A percentile compares a stretch with the other conserved stretches of the same genome.
Evolutionary conservation across 768 basidiomycete species (phyloP).

Genomic region (Hortiboletus flavorubellus): DNA sequence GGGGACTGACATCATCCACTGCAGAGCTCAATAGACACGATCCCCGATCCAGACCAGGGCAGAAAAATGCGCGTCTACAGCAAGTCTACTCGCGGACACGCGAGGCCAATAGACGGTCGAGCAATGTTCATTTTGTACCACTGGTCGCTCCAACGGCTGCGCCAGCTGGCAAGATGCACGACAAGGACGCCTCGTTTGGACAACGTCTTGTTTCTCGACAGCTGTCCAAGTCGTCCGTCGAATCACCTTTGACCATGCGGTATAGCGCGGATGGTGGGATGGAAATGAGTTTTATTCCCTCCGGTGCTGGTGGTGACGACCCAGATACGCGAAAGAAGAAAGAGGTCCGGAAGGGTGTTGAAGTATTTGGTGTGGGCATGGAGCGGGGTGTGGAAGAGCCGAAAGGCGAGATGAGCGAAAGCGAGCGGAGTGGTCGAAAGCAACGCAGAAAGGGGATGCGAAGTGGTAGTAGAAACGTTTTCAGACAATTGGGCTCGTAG

Average conservation of each 20-base stretch:
- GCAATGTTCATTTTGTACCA: conserved; percentile 64
- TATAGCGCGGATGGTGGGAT: conserved; percentile 57
- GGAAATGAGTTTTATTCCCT: conserved; percentile 84
- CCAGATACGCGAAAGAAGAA: conserved; percentile 28
- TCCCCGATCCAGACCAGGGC: conserved; percentile 47
- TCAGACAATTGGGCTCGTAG: conserved; percentile 38
- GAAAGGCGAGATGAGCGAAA: conserved; percentile 49
- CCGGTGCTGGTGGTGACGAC: conserved; percentile 24
- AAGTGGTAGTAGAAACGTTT: conserved; percentile 89
- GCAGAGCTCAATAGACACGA: conserved; percentile 57
- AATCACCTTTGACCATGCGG: conserved; percentile 16
- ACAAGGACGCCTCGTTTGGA: conserved; percentile 65
- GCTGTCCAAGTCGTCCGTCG: conserved; percentile 11
- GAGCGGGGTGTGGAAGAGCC: conserved; percentile 68
- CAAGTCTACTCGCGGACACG: conserved; percentile 43
- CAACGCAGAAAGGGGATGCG: conserved; percentile 74
- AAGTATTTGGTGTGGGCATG: conserved; percentile 85
- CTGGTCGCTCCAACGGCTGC: conserved; percentile 45
- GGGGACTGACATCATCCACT: conserved; percentile 7
- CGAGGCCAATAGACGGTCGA: conserved; percentile 40
- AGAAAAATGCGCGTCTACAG: conserved; percentile 45
- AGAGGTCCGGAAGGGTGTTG: conserved; percentile 56
- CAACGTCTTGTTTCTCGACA: conserved; percentile 48
- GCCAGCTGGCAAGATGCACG: conserved; percentile 29
- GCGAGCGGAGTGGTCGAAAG: conserved; percentile 74